Conservation (phyloP, 2,329 filamentous ascomycete species). For the Aspergillus fijiensis region DNA sequence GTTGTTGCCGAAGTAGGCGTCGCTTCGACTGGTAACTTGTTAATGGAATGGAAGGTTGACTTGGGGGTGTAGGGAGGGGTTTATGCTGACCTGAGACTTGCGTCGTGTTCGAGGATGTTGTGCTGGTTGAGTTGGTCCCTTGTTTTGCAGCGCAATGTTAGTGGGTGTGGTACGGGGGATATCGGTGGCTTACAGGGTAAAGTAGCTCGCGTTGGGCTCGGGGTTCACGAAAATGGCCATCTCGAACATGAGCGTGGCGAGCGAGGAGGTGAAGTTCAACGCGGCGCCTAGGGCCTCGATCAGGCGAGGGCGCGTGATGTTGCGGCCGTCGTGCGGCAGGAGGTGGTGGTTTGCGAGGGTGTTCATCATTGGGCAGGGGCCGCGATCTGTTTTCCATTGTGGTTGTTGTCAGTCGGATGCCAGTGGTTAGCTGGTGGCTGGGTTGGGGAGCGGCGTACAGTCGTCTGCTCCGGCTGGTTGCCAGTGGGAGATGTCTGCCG, state of each 20-base stretch:
- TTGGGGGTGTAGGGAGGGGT: neutral
- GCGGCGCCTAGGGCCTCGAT: constrained; percentile 7
- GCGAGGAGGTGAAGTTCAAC: constrained; percentile 21
- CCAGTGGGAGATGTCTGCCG: too few relatives aligned
- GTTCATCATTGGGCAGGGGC: constrained; percentile 55
- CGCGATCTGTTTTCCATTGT: constrained; percentile 11
- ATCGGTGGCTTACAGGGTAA: constrained; percentile 12
- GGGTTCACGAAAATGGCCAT: constrained; percentile 22
- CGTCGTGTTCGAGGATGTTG: constrained; percentile 26
- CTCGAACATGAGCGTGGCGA: constrained; percentile 20
- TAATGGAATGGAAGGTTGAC: neutral
- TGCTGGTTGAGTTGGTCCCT: neutral
- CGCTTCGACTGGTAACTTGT: constrained; percentile 9
- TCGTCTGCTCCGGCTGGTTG: too few relatives aligned
- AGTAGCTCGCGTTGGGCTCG: constrained; percentile 21
- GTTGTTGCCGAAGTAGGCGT: constrained; percentile 17
- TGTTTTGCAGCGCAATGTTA: too few relatives aligned
- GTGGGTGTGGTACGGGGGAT: too few relatives aligned
- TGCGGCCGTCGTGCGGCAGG: constrained; percentile 48
- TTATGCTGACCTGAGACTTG: constrained; percentile 22
- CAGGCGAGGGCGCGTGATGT: constrained; percentile 32
- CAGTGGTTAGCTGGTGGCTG: too few relatives aligned
- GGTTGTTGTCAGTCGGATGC: neutral
- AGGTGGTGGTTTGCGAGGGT: constrained; percentile 54
- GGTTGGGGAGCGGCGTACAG: too few relatives aligned